Evolutionary conservation across 2,329 filamentous ascomycete species (phyloP), one percentile per base, ranked within the genome.

Genomic region (Pyrenophora teres): DNA sequence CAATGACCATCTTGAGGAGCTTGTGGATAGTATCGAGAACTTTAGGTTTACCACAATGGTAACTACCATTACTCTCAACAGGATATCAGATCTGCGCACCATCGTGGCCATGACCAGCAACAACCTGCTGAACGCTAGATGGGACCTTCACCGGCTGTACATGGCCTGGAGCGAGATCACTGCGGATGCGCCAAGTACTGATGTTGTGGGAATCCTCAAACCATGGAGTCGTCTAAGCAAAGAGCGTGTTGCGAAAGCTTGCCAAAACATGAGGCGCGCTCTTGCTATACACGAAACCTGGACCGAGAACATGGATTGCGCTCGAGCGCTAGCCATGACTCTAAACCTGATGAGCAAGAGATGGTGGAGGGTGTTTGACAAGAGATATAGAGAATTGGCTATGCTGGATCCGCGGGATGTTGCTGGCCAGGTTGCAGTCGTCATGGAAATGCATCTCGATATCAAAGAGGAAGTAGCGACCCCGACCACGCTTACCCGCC

Each of bases 111-210:
- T 51, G 16, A 10, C n/a, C 9, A 36, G 37, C 16, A 36, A 46
- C n/a, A 51, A 51, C 7, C 9, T 51, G 41, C 37, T 46, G 9
- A 46, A 41, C 19, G 33, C 38, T n/a, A 36, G 25, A 19, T 47
- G 42, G 13, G 49, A 47, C 9, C 23, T 52, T n/a, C 36, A 46
- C 25, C 25, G 43, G 25, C 31, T 47, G 4, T 31, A 19, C 3
- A 27, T 23, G 2, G 32, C 32, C 5, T 52, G 42, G 43, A n/a
- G 25, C 8, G 19, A 46, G 32, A 13, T 52, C 21, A 38, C 43
- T 12, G 1, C 4, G 4, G 37, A 37, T 9, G 40, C 47, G 12
- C 19, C 41, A 6, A 33, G 19, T 13, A 19, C 15, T 21, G 30
- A 12, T 5, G 36, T 13, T 8, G 30, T 40, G 2, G 27, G 5